Evolutionary conservation across 1,139 yeast species (phyloP).

Genomic region (Candida glucosophila): DNA sequence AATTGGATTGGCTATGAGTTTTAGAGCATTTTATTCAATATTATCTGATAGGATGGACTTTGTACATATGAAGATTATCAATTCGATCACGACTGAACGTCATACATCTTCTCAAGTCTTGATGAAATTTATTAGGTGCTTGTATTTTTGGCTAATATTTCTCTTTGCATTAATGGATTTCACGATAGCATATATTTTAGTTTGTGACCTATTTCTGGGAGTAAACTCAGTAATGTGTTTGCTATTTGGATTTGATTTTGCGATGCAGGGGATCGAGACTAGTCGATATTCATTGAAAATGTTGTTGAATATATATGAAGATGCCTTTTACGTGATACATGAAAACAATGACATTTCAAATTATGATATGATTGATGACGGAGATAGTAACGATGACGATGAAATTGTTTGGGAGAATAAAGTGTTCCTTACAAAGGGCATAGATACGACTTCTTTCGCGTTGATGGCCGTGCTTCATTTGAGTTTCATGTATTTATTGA

Average conservation of each 20-base stretch:
- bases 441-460: slow-evolving; percentile 44
- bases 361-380: slow-evolving; percentile 8
- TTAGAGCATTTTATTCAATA: slow-evolving; percentile 71
- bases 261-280: slow-evolving; percentile 52
- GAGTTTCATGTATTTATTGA: slow-evolving; percentile 27
- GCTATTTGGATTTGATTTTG: slow-evolving; percentile 71
- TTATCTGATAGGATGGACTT: slow-evolving; percentile 55
- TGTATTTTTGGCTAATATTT: slow-evolving; percentile 24
- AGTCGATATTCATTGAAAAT: slow-evolving; percentile 41
- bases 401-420: slow-evolving; percentile 67
- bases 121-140: slow-evolving; percentile 9
- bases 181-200: slow-evolving; percentile 44
- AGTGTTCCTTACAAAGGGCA: slow-evolving; percentile 46
- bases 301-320: slow-evolving; percentile 50
- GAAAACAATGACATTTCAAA: slow-evolving; percentile 6
- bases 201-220: slow-evolving; percentile 49
- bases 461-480: slow-evolving; percentile 29
- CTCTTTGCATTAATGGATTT: slow-evolving; percentile 43
- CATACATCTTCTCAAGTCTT: slow-evolving; percentile 22
- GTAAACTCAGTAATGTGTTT: slow-evolving; percentile 43
- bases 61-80: slow-evolving; percentile 27
- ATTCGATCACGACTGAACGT: slow-evolving; percentile 21
- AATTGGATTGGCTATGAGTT: slow-evolving; percentile 37
- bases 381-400: slow-evolving; percentile 37
- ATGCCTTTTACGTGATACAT: slow-evolving; percentile 19